Conservation (phyloP, 768 basidiomycete genomes). For the Suillus weaverae region DNA sequence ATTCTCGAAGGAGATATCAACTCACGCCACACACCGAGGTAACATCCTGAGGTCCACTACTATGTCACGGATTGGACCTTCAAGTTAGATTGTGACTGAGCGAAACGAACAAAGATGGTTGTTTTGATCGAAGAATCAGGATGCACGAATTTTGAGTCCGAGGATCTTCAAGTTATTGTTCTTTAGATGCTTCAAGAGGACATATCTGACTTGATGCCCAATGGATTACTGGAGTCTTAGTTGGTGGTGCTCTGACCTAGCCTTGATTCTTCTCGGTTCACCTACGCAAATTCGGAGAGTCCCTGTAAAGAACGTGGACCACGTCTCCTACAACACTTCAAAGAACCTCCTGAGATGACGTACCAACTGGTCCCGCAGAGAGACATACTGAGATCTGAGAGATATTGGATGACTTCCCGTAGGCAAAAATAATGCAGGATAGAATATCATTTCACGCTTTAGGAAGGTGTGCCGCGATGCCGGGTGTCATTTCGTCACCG, state of each 20-base stretch:
- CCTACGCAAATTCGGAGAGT: constrained; percentile 18
- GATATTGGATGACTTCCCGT: neutral
- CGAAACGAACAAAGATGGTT: neutral
- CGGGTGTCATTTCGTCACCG: neutral
- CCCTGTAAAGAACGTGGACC: constrained; percentile 1
- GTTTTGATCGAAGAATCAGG: neutral
- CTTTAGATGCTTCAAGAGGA: constrained; percentile 24
- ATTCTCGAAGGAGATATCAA: neutral
- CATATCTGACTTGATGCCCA: constrained; percentile 31
- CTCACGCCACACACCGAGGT: neutral
- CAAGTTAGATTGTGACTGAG: neutral
- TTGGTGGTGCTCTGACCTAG: constrained; percentile 14
- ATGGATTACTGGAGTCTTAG: constrained; percentile 37
- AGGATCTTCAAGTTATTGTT: neutral
- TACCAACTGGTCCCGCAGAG: constrained; percentile 35
- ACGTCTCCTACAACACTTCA: constrained; percentile 31
- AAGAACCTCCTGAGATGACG: constrained; percentile 34
- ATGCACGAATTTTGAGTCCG: neutral
- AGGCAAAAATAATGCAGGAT: neutral
- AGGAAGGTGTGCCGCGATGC: neutral
- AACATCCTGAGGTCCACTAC: neutral
- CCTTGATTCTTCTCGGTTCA: constrained; percentile 35
- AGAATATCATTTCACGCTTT: neutral
- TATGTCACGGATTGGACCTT: neutral
- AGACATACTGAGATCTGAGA: constrained; percentile 29